These are phyloP conservation scores for Phalaenopsis aphrodite DNA, from an alignment of 106 monocot species.

Conservation along the genomic window DNA sequence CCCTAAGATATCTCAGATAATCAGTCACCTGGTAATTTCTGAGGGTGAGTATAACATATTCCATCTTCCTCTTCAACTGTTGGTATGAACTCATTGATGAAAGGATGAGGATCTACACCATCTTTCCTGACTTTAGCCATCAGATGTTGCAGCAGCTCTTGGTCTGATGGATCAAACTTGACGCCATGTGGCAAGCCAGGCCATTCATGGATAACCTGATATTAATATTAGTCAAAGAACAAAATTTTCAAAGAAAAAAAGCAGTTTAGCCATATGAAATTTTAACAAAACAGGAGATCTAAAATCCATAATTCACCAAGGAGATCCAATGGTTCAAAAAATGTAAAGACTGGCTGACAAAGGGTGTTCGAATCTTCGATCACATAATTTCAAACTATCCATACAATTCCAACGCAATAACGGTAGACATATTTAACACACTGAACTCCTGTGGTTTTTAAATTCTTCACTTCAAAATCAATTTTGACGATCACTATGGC, in stretches of 20 bases:
- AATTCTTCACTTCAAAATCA: neutral
- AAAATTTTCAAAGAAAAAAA: neutral
- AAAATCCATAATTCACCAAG: neutral
- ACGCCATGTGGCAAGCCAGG: slow-evolving; percentile 95
- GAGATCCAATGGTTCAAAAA: neutral
- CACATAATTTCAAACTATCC: neutral
- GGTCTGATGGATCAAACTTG: slow-evolving; percentile 98
- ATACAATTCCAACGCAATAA: neutral
- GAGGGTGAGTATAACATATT: slow-evolving; percentile 92
- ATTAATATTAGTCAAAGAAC: slow-evolving; percentile 1
- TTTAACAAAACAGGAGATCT: neutral
- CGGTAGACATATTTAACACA: neutral
- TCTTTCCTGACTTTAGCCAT: slow-evolving; percentile 61
- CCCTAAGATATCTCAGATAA: neutral
- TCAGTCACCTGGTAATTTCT: slow-evolving; percentile 66
- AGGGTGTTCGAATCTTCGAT: neutral
- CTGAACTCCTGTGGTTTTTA: too few species aligned
- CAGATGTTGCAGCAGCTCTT: slow-evolving; percentile 78
- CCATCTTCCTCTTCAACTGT: slow-evolving; percentile 85
- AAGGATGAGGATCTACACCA: slow-evolving; percentile 63
- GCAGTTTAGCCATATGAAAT: neutral
- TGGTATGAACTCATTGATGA: slow-evolving; percentile 91
- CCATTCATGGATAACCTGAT: slow-evolving; percentile 84
- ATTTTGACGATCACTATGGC: neutral
- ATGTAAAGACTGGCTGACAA: neutral